Evolutionary conservation across 2,329 filamentous ascomycete genomes (phyloP).

Genomic region (Cercospora sojina): DNA sequence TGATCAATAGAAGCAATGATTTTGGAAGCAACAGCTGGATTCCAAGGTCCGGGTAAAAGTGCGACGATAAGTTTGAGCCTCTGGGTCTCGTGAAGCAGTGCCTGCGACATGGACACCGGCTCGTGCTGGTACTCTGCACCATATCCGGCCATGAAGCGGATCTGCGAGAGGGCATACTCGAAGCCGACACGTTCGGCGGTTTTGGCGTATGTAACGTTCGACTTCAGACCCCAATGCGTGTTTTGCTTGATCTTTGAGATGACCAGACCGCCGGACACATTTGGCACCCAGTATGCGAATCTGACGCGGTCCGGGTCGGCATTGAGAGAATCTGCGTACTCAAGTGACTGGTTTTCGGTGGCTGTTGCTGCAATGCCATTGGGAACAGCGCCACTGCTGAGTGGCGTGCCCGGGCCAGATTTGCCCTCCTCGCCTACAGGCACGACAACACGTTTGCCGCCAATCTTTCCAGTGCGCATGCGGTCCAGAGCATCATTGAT

Average conservation of each 20-base stretch:
- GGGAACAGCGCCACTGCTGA: slow-evolving; percentile 19
- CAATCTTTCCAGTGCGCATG: slow-evolving; percentile 64
- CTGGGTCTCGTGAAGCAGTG: slow-evolving; percentile 49
- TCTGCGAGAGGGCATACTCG: slow-evolving; percentile 54
- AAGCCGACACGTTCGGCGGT: slow-evolving; percentile 52
- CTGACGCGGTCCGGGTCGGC: slow-evolving; percentile 46
- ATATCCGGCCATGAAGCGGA: slow-evolving; percentile 53
- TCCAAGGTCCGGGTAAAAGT: slow-evolving; percentile 53
- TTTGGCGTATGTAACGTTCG: slow-evolving; percentile 51
- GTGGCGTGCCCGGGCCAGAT: slow-evolving; percentile 14
- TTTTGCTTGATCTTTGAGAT: slow-evolving; percentile 54
- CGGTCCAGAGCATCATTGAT: slow-evolving; percentile 68
- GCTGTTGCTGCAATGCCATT: slow-evolving; percentile 23
- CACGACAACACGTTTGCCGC: slow-evolving; percentile 69
- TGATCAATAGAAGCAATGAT: slow-evolving; percentile 56
- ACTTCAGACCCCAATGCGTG: slow-evolving; percentile 51
- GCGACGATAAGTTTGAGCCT: slow-evolving; percentile 54
- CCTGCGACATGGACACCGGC: slow-evolving; percentile 54
- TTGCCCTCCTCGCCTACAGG: slow-evolving; percentile 32
- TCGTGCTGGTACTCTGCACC: slow-evolving; percentile 51
- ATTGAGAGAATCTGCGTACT: slow-evolving; percentile 44
- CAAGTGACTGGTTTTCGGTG: slow-evolving; percentile 27
- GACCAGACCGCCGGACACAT: slow-evolving; percentile 55
- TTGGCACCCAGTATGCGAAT: slow-evolving; percentile 56
- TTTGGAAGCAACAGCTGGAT: slow-evolving; percentile 54